Conservation (phyloP, 2,329 filamentous ascomycete genomes). For the Aureobasidium sp. region DNA sequence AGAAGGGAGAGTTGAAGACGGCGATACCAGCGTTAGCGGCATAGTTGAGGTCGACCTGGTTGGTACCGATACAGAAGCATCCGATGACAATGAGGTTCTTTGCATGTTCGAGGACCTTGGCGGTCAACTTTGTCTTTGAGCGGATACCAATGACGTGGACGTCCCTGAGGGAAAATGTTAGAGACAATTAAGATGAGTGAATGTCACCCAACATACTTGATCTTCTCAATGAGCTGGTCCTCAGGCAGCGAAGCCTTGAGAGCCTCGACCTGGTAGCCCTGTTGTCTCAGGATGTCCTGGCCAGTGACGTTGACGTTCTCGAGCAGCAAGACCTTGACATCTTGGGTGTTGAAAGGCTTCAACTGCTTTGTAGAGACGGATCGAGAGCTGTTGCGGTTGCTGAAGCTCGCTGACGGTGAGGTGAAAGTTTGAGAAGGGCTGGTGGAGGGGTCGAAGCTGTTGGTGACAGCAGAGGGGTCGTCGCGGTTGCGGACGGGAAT, state of each 20-base stretch:
- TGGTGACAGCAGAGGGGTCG: slow-evolving; percentile 28
- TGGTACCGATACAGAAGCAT: slow-evolving; percentile 98
- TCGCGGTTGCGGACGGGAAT: slow-evolving; percentile 28
- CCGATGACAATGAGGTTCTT: slow-evolving; percentile 93
- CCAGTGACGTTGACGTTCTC: slow-evolving; percentile 96
- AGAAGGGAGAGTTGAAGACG: slow-evolving; percentile 98
- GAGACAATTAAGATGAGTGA: neutral
- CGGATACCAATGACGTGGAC: slow-evolving; percentile 97
- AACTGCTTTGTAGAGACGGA: slow-evolving; percentile 60
- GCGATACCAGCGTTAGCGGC: slow-evolving; percentile 82
- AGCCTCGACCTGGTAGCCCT: slow-evolving; percentile 94
- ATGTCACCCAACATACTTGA: slow-evolving; percentile 50
- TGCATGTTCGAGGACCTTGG: slow-evolving; percentile 75
- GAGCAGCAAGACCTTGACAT: slow-evolving; percentile 91
- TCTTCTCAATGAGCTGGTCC: slow-evolving; percentile 93
- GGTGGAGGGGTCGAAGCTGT: slow-evolving; percentile 31
- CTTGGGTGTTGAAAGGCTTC: slow-evolving; percentile 91
- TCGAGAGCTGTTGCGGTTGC: slow-evolving; percentile 31
- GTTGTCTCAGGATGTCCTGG: slow-evolving; percentile 67
- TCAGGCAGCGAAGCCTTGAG: slow-evolving; percentile 85
- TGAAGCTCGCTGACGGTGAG: slow-evolving; percentile 58
- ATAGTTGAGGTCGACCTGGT: slow-evolving; percentile 82
- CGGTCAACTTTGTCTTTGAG: slow-evolving; percentile 91
- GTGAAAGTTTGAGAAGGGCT: slow-evolving; percentile 62
- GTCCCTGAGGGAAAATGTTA: slow-evolving; percentile 49